A percentile compares a stretch with the other conserved stretches of the same genome.
phyloP scores from a whole-genome alignment of 2,329 filamentous ascomycete species.

The Dactylellina drechsleri region DNA sequence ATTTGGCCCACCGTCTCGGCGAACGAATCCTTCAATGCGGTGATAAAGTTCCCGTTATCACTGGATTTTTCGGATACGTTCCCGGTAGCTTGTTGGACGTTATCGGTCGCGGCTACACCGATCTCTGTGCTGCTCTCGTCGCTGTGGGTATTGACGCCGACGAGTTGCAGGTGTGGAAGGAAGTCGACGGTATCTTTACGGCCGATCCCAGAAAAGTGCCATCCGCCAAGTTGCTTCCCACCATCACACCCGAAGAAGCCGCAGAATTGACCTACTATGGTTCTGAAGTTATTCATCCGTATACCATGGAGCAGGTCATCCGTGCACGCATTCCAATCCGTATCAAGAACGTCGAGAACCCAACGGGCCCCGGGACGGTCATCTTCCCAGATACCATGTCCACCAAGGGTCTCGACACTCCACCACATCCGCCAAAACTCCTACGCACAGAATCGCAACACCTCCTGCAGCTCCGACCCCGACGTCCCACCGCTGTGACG shows the following conservation, averaged over 20 bases:
- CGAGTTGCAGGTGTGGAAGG: conserved; percentile 98
- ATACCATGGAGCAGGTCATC: conserved; percentile 97
- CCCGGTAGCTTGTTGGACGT: conserved; percentile 90
- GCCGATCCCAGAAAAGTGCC: conserved; percentile 87
- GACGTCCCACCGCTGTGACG: conserved; percentile 86
- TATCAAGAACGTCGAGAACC: conserved; percentile 93
- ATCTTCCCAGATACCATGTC: conserved; percentile 79
- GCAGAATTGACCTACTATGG: conserved; percentile 95
- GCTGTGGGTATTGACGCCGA: conserved; percentile 87
- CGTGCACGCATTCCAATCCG: conserved; percentile 85
- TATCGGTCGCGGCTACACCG: conserved; percentile 94
- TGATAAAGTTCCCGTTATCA: conserved; percentile 78
- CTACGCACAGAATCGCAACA: conserved; percentile 51
- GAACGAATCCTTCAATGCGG: conserved; percentile 74
- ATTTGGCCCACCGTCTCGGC: conserved; percentile 70
- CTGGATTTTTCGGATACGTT: conserved; percentile 87
- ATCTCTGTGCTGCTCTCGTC: conserved; percentile 90
- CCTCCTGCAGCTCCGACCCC: conserved; percentile 65
- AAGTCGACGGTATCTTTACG: conserved; percentile 94
- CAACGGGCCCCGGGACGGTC: conserved; percentile 79
- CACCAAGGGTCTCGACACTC: conserved; percentile 64
- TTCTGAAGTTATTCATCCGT: conserved; percentile 96
- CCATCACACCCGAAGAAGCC: conserved; percentile 92
- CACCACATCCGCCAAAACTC: conserved; percentile 58
- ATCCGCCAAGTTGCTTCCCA: conserved; percentile 85